Evolutionary conservation across 2,329 filamentous ascomycete genomes (phyloP), one percentile per base, ranked within the genome.

Genomic region (Coniella lustricola): DNA sequence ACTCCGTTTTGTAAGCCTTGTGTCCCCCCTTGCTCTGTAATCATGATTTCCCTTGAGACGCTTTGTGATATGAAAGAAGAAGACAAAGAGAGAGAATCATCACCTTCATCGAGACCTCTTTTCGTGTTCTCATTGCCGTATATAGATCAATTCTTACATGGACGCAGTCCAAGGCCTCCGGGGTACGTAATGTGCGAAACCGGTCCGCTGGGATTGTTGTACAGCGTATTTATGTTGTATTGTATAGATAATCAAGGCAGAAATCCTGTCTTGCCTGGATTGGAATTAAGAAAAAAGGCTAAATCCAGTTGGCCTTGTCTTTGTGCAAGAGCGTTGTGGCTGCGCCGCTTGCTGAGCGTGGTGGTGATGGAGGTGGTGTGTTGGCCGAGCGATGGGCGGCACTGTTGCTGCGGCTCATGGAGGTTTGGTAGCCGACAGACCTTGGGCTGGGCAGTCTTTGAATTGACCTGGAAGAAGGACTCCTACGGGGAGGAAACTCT

Each of bases 401-500:
- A 33, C 43, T 18, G 13, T 37, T 18, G 21, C 29, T 22, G 21
- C 50, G 50, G 20, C 18, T 34, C 18, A 32, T 44, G 4, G 64
- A 60, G 29, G 63, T 44, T 40, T 60, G 65, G 56, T 71, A 71
- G 25, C 70, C 70, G 17, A 71, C 70, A 1, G 69, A 70, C 52
- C 59, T 67, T 2, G 69, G 70, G 50, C 69, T 74, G 4, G 68
- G 63, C 12, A 72, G 57, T 49, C 62, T 67, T 9, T 59, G 62
- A 31, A 35, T 9, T 50, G 54, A 35, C 29, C 9, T 42, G 31
- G 51, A 55, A 7, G 54, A 57, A 7, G 65, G 59, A 45, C 63
- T 69, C 18, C 66, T 60, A 20, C 40, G 38, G 3, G 12, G n/a
- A n/a, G n/a, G 35, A 22, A 20, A 8, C 8, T 40, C 32, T 13